Percentiles rank a stretch among this genome's conserved stretches.
These are phyloP conservation scores for Sclerotinia trifoliorum DNA, from an alignment of 2,329 filamentous ascomycete genomes.

Conservation along the genomic window DNA sequence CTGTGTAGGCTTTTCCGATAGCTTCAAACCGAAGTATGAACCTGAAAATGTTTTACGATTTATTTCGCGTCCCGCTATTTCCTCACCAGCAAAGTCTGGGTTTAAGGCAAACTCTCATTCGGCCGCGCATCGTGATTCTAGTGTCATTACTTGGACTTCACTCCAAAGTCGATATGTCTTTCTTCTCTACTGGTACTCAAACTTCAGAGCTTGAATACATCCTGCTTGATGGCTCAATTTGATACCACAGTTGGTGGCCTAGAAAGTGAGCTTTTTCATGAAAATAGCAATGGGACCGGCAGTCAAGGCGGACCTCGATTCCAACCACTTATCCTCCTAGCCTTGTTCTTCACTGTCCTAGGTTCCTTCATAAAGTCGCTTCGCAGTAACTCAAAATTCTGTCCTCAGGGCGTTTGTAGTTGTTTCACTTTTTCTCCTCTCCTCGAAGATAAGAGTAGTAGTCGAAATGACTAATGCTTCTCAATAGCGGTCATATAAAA, in stretches of 20 bases:
- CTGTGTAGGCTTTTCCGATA: neutral
- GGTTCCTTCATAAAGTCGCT: too few relatives aligned
- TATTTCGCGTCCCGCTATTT: neutral
- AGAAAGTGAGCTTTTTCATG: too few relatives aligned
- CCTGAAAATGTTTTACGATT: neutral
- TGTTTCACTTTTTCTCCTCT: constrained; percentile 8
- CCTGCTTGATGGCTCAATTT: too few relatives aligned
- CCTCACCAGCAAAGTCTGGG: neutral
- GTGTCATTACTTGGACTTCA: neutral
- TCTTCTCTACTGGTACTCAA: constrained; percentile 31
- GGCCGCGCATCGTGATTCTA: neutral
- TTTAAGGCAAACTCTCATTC: neutral
- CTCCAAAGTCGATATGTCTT: constrained; percentile 10
- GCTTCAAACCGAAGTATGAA: neutral
- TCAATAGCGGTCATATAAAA: neutral
- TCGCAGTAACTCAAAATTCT: too few relatives aligned
- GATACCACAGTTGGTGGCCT: too few relatives aligned
- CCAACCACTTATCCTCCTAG: too few relatives aligned
- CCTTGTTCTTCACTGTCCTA: too few relatives aligned
- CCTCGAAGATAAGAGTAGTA: constrained; percentile 16
- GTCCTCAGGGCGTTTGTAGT: too few relatives aligned
- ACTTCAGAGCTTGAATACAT: constrained; percentile 31
- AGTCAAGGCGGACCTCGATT: too few relatives aligned
- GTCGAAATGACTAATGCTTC: constrained; percentile 26
- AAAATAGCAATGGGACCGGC: too few relatives aligned